These are phyloP conservation scores for Physcomitrium patens DNA, from an alignment of 225 moss, liverwort and hornwort genomes.

Conservation along the genomic window DNA sequence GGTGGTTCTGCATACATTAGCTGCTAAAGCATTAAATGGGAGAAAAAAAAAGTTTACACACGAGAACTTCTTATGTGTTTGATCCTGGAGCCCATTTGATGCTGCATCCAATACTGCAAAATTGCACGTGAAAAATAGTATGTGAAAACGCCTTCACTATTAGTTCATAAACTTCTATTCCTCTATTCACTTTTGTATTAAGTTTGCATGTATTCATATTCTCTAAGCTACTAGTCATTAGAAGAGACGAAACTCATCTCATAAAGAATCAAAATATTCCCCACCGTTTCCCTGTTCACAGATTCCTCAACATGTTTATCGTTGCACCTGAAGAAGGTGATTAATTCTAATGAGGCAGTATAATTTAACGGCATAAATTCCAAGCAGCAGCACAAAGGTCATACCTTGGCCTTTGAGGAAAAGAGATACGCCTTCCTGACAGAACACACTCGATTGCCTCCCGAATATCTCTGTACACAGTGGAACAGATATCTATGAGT, in stretches of 20 bases:
- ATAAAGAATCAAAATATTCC: too few species aligned
- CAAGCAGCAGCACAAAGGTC: constrained; percentile 4
- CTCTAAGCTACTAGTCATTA: neutral
- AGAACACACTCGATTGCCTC: constrained; percentile 56
- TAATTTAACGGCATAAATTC: neutral
- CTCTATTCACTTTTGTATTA: neutral
- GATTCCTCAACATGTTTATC: too few species aligned
- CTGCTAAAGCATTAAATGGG: too few species aligned
- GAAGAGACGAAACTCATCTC: neutral
- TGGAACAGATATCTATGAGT: neutral
- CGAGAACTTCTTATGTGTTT: too few species aligned
- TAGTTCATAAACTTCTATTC: neutral
- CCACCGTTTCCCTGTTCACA: too few species aligned
- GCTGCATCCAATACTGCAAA: constrained; percentile 64
- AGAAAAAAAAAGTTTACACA: too few species aligned
- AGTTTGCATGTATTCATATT: neutral
- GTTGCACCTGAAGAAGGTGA: neutral
- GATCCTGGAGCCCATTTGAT: constrained; percentile 55
- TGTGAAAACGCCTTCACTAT: neutral
- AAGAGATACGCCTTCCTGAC: constrained; percentile 49
- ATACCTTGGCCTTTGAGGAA: constrained; percentile 55
- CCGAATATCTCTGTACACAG: constrained; percentile 48
- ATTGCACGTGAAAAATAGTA: neutral
- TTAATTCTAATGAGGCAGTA: neutral
- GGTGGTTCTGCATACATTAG: too few species aligned